These are phyloP conservation scores for Cucumis hystrix DNA, from an alignment of 306 rosid species.

Conservation along the genomic window DNA sequence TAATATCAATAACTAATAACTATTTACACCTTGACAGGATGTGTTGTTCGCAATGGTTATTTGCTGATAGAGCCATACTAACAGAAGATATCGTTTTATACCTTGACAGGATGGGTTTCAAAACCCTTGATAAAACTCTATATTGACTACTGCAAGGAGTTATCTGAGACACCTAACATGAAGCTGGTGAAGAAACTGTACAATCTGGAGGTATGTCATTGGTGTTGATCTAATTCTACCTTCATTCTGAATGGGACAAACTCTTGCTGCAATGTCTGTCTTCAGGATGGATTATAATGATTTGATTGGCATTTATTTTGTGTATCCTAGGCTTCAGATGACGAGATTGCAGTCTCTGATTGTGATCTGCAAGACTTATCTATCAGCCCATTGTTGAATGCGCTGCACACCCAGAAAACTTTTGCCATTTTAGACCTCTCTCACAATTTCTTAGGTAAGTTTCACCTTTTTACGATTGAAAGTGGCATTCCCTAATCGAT, in stretches of 20 bases:
- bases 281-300: constrained; percentile 3
- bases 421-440: constrained; percentile 84
- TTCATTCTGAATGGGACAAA: constrained; percentile 6
- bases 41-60: neutral
- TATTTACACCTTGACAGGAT: neutral
- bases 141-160: constrained; percentile 55
- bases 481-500: neutral
- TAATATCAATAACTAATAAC: neutral
- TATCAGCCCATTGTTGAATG: constrained; percentile 66
- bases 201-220: constrained; percentile 59
- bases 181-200: constrained; percentile 72
- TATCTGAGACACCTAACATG: constrained; percentile 56
- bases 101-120: constrained; percentile 63
- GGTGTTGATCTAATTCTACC: neutral
- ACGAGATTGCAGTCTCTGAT: constrained; percentile 64
- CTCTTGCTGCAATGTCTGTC: neutral
- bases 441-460: constrained; percentile 74
- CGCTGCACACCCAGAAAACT: constrained; percentile 49
- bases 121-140: constrained; percentile 73
- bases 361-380: constrained; percentile 90
- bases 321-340: constrained; percentile 68
- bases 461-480: neutral
- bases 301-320: constrained; percentile 8
- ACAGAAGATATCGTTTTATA: constrained; percentile 1
- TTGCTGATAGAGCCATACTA: neutral